Base-by-base conservation (phyloP, 75 land plant genomes). In the Adiantum capillusveneris region DNA sequence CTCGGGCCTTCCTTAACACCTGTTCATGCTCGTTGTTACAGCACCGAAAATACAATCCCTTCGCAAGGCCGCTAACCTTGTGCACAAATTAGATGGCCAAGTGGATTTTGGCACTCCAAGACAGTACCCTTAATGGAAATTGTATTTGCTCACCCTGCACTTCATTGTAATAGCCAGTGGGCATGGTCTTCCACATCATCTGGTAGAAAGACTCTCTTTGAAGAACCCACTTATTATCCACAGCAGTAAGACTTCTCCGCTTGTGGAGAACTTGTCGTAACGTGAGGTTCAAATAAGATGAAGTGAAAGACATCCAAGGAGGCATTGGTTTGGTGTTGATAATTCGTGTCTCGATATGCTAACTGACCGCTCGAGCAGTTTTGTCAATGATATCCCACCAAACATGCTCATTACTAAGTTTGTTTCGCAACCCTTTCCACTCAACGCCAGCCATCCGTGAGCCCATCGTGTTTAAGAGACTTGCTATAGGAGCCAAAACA, bases 391-490 rank as follows among this genome's bases (percentile, higher is more conserved):
- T 65, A 29, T 83, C 90, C 98, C 98, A 93, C 31, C n/a, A n/a
- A n/a, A n/a, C n/a, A n/a, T n/a, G n/a, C n/a, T n/a, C n/a, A n/a
- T n/a, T n/a, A n/a, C n/a, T n/a, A n/a, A n/a, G n/a, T n/a, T n/a
- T n/a, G n/a, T n/a, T n/a, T n/a, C n/a, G n/a, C n/a, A n/a, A n/a
- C 72, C 97, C 97, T 48, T 65, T 65, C 86, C 94, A 92, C 48
- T 67, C 66, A 46, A 88, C 31, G 1, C 60, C 50, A 13, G 31
- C 53, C 68, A 66, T 57, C 11, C 51, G 51, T 5, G 51, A 12
- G 18, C 6, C 18, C 6, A 48, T 12, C 18, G 51, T 48, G 18
- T 18, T 12, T 12, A 19, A 5, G 5, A 48, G 18, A 12, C 6
- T 5, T 18, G 6, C 51, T 5, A 18, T 48, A 19, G 51, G 51